These are phyloP conservation scores for Amyloporia xantha DNA, from an alignment of 768 basidiomycete species.

Conservation along the genomic window DNA sequence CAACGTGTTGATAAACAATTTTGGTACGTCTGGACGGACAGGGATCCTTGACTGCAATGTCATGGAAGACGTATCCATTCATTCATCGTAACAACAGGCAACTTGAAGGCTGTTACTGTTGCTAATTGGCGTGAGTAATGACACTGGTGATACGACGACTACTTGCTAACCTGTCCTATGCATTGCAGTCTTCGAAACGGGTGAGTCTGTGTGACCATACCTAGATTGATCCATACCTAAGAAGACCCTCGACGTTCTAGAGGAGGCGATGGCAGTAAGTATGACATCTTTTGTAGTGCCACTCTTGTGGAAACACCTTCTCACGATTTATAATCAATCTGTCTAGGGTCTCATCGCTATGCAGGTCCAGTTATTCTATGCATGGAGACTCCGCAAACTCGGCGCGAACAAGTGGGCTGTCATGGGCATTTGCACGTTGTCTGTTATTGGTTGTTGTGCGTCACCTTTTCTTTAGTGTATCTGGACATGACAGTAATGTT, in stretches of 20 bases:
- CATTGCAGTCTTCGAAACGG: constrained; percentile 4
- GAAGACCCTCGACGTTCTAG: background rate
- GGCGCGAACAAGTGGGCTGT: constrained; percentile 12
- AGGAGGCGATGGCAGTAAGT: constrained; percentile 4
- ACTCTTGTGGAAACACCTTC: background rate
- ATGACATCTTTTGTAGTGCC: background rate
- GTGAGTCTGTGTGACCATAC: no score
- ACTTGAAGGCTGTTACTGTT: background rate
- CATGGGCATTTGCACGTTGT: constrained; percentile 8
- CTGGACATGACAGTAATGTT: background rate
- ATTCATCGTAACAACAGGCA: background rate
- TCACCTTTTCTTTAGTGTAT: no score
- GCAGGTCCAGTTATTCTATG: constrained; percentile 19
- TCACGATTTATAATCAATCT: no score
- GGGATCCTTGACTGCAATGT: background rate
- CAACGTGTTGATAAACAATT: constrained; percentile 12
- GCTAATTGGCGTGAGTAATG: constrained; percentile 1
- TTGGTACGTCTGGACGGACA: constrained; percentile 9
- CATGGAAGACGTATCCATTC: background rate
- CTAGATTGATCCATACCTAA: no score
- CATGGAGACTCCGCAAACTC: constrained; percentile 19
- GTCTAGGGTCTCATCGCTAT: constrained; percentile 18
- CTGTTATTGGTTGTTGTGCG: constrained; percentile 12
- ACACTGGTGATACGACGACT: no score
- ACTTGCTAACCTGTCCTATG: no score